phyloP scores from a whole-genome alignment of 768 basidiomycete genomes.

The Boletus edulis region DNA sequence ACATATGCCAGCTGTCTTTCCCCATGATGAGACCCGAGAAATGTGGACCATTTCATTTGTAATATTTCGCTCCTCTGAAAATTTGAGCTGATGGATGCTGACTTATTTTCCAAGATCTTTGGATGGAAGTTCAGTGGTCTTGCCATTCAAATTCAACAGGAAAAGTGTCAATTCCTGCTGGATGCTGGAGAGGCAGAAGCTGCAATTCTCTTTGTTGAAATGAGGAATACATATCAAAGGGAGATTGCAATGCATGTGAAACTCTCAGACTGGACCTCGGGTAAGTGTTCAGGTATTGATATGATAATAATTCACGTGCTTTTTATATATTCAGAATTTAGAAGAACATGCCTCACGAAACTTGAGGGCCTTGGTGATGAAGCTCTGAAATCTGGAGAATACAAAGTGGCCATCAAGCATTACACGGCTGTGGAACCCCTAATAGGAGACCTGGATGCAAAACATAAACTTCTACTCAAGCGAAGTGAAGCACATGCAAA shows the following conservation, averaged over 20 bases:
- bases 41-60: conserved; percentile 16
- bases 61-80: neutral
- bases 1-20: conserved; percentile 10
- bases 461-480: conserved; percentile 8
- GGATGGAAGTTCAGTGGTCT: conserved; percentile 23
- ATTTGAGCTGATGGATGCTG: neutral
- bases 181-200: neutral
- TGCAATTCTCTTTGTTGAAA: conserved; percentile 7
- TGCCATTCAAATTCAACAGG: conserved; percentile 13
- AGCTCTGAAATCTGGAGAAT: conserved; percentile 1
- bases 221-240: conserved; percentile 6
- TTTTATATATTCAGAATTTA: neutral
- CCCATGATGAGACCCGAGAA: conserved; percentile 11
- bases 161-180: conserved; percentile 9
- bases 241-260: conserved; percentile 13
- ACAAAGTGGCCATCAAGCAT: conserved; percentile 9
- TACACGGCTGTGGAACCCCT: conserved; percentile 14
- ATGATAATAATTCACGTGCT: neutral
- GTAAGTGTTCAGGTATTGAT: neutral
- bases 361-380: conserved; percentile 9
- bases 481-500: conserved; percentile 9
- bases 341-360: conserved; percentile 3
- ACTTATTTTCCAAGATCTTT: conserved; percentile 9
- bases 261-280: conserved; percentile 13
- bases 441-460: neutral